phyloP scores from a whole-genome alignment of 306 rosid genomes.

The Pterocarpus santalinus region DNA sequence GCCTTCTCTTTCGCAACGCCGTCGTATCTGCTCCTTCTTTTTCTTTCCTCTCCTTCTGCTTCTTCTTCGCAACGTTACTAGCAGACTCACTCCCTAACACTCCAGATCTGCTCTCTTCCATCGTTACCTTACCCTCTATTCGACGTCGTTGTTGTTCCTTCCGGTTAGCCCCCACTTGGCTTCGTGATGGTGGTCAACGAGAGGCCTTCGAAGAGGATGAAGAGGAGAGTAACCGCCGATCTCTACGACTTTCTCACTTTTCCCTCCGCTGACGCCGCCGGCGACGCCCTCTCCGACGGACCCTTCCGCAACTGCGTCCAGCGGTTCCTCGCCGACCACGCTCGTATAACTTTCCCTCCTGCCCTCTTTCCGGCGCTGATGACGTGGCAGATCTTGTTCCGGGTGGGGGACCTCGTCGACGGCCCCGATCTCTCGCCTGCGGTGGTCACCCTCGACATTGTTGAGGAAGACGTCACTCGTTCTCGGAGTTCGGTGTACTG shows the following conservation, averaged over 20 bases:
- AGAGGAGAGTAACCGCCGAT: constrained; percentile 80
- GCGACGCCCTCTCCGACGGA: neutral
- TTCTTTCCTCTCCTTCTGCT: neutral
- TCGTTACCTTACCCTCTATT: neutral
- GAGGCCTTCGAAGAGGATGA: constrained; percentile 83
- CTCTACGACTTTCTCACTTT: constrained; percentile 71
- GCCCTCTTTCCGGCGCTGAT: constrained; percentile 75
- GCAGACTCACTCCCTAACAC: neutral
- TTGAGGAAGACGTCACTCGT: constrained; percentile 92
- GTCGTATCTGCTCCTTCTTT: constrained; percentile 19
- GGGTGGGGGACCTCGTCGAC: constrained; percentile 54
- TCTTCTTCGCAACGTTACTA: neutral
- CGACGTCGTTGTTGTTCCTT: neutral
- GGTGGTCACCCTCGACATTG: constrained; percentile 70
- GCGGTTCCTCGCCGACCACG: constrained; percentile 70
- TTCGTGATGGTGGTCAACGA: constrained; percentile 76
- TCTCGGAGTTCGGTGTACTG: constrained; percentile 78
- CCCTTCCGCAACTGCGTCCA: constrained; percentile 69
- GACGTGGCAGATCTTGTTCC: constrained; percentile 90
- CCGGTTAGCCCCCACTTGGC: neutral
- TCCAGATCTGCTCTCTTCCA: neutral
- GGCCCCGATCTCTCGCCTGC: constrained; percentile 58
- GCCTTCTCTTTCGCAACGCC: constrained; percentile 35
- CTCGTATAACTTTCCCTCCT: constrained; percentile 69
- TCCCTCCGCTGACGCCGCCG: neutral